phyloP scores from a whole-genome alignment of 176 grass and related monocot species.

The Aegilops speltoides region DNA sequence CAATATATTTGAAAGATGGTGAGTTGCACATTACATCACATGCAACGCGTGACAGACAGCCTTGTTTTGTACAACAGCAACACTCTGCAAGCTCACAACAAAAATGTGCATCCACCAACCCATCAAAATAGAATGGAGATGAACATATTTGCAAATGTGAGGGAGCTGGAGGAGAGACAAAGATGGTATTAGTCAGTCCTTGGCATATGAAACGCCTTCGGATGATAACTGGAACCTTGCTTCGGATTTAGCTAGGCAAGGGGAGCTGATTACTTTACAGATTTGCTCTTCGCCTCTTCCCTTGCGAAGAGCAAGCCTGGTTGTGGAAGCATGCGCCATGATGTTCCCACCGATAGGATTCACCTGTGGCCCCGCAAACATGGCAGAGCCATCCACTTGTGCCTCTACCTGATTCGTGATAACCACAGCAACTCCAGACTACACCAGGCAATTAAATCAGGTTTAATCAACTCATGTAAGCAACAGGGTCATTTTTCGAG shows the following conservation, averaged over 20 bases:
- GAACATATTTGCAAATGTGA: not conserved
- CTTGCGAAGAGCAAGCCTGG: constrained; percentile 89
- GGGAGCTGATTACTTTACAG: constrained; percentile 89
- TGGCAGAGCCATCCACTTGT: constrained; percentile 94
- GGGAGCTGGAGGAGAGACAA: too few species aligned
- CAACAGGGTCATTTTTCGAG: not conserved
- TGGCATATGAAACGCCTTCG: constrained; percentile 73
- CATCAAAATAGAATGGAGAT: not conserved
- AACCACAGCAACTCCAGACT: constrained; percentile 98
- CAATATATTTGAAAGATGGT: too few species aligned
- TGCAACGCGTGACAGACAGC: not conserved
- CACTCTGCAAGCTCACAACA: not conserved
- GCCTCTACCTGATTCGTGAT: constrained; percentile 98
- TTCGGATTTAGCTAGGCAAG: constrained; percentile 82
- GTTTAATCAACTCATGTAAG: not conserved
- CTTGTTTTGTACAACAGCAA: constrained; percentile 22
- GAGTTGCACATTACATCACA: constrained; percentile 22
- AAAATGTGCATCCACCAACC: not conserved
- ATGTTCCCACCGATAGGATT: constrained; percentile 96
- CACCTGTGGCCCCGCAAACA: constrained; percentile 89
- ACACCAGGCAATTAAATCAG: constrained; percentile 8
- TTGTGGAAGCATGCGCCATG: constrained; percentile 96
- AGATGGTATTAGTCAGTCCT: constrained; percentile 61
- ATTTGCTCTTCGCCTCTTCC: constrained; percentile 87
- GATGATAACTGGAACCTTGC: constrained; percentile 72